Base-by-base conservation (phyloP, 208 protist genomes). In the Leishmania tropica region DNA sequence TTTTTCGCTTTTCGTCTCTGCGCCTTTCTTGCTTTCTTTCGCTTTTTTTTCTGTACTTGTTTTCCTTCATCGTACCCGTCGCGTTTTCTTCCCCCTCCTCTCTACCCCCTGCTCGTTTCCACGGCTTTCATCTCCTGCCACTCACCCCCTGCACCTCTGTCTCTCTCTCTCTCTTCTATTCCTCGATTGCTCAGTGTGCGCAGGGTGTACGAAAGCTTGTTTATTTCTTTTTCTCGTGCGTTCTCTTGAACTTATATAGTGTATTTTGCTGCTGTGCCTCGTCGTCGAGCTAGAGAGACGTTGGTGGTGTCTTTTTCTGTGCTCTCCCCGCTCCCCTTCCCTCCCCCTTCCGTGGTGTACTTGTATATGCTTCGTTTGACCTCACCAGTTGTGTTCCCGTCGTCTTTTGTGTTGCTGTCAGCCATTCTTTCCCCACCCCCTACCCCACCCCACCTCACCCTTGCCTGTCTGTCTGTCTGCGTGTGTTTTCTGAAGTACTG, bases 141-240 rank as follows among this genome's bases (percentile, higher is more conserved):
- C 58, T 19, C 48, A 60, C 48, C 5, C 0, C 5, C 51, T 54
- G 13, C 42, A 48, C 78, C 75, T 62, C 56, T 62, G 28, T 65
- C 28, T 47, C 10, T 5, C 67, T 60, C 19, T 72, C 24, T 40
- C 31, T 64, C 24, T 40, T n/a, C 40, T 81, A 64, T 76, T 70
- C 67, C 83, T 82, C 73, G 78, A 64, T 83, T 83, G 73, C 37
- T 10, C 24, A 28, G 13, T n/a, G 31, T 78, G 56, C 35, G 10
- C 67, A 21, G 54, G 19, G 35, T 78, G 53, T 21, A 45, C 35
- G 73, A 42, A 28, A 76, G n/a, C 64, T 15, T 24, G 64, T 70
- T 42, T 70, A 0, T 21, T 24, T 70, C 0, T 6, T 45, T 35
- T 15, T 35, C 2, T 70, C 15, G 15, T 72, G 19, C 13, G 5